Conservation (phyloP, 1,139 yeast species). For the Geotrichum klebahnii region DNA sequence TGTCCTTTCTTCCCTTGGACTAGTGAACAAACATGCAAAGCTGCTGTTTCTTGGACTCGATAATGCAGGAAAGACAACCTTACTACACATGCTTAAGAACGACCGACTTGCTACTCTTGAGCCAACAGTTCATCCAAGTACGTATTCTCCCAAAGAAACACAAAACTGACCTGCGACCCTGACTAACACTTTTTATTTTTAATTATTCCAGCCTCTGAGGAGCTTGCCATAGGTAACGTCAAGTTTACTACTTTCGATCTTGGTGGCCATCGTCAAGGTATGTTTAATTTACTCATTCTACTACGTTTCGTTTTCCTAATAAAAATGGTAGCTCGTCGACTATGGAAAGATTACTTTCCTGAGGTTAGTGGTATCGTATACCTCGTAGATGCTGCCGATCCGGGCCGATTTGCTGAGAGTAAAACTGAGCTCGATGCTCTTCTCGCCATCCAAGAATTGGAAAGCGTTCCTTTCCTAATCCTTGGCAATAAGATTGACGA, state of each 20-base stretch:
- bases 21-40: constrained; percentile 97
- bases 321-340: constrained; percentile 93
- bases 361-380: constrained; percentile 97
- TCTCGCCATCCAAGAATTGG: constrained; percentile 85
- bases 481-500: constrained; percentile 96
- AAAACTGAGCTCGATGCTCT: constrained; percentile 91
- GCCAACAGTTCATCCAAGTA: constrained; percentile 90
- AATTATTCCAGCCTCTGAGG: constrained; percentile 69
- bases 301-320: too few relatives aligned
- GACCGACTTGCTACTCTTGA: constrained; percentile 96
- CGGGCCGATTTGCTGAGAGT: constrained; percentile 91
- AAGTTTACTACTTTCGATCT: constrained; percentile 96
- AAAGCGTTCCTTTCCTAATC: constrained; percentile 83
- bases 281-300: too few relatives aligned
- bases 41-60: constrained; percentile 91
- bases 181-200: too few relatives aligned
- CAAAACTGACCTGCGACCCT: too few relatives aligned
- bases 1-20: constrained; percentile 85
- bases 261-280: constrained; percentile 87
- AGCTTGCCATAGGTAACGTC: constrained; percentile 91
- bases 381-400: constrained; percentile 94
- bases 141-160: too few relatives aligned
- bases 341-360: constrained; percentile 99
- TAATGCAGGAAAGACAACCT: constrained; percentile 97
- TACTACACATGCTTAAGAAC: constrained; percentile 93